Percentiles rank a stretch among this genome's conserved stretches.
Conservation (phyloP, 1,284 basidiomycete species). For the Boletus smithii region DNA sequence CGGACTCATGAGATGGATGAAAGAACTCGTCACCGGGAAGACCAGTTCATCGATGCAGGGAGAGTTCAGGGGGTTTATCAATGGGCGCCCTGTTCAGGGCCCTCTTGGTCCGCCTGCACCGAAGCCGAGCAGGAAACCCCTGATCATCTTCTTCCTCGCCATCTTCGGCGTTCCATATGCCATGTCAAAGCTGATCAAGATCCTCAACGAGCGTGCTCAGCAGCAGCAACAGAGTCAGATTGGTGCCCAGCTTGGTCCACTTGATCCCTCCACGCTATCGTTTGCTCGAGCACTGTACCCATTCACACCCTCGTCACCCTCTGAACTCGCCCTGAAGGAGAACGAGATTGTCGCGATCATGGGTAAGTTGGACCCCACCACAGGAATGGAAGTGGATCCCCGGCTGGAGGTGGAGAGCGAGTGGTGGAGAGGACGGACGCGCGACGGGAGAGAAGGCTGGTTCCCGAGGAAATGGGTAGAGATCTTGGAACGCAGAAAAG, state of each 20-base stretch:
- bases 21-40: constrained; percentile 59
- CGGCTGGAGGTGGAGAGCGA: constrained; percentile 71
- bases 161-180: constrained; percentile 92
- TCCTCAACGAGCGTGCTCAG: constrained; percentile 69
- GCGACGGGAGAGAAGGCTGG: constrained; percentile 95
- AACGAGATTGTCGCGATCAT: constrained; percentile 96
- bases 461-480: constrained; percentile 93
- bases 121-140: constrained; percentile 82
- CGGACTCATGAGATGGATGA: constrained; percentile 82
- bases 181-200: constrained; percentile 86
- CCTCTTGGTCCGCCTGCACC: constrained; percentile 44
- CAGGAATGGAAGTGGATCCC: constrained; percentile 70
- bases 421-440: constrained; percentile 95
- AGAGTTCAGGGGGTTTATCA: constrained; percentile 69
- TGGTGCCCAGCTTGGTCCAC: constrained; percentile 49
- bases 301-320: constrained; percentile 71
- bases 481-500: constrained; percentile 52
- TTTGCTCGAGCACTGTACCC: constrained; percentile 88
- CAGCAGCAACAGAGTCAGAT: constrained; percentile 39
- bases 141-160: constrained; percentile 94
- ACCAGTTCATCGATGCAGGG: constrained; percentile 42
- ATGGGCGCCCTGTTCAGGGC: constrained; percentile 59
- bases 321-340: constrained; percentile 80
- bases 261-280: constrained; percentile 72
- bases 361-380: constrained; percentile 72